Conservation (phyloP, 2,329 filamentous ascomycete genomes). For the Exophiala mesophila region DNA sequence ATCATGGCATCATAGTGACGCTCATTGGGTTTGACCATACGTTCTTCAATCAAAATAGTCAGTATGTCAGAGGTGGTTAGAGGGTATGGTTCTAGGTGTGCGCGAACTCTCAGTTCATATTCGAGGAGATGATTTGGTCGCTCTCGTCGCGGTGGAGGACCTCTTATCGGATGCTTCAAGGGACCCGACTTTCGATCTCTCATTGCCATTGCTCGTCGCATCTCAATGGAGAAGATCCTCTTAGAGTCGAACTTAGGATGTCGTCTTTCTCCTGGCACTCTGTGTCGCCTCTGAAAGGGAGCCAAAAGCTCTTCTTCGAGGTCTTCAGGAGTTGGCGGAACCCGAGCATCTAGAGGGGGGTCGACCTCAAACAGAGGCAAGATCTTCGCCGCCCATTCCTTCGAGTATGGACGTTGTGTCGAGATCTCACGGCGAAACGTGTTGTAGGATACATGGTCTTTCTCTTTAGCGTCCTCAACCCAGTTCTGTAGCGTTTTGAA, state of each 20-base stretch:
- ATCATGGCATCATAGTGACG: conserved; percentile 68
- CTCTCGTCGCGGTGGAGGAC: not conserved
- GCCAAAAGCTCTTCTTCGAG: not conserved
- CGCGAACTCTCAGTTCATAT: conserved; percentile 17
- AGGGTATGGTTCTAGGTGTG: conserved; percentile 13
- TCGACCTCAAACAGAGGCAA: conserved; percentile 1
- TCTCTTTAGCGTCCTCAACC: too few species aligned
- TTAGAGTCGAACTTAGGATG: not conserved
- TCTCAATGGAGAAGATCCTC: not conserved
- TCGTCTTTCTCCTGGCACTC: not conserved
- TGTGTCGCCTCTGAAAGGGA: not conserved
- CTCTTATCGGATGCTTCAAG: not conserved
- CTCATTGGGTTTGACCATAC: conserved; percentile 33
- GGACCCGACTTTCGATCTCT: not conserved
- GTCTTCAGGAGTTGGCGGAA: not conserved
- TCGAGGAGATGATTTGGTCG: conserved; percentile 18
- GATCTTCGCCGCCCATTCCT: not conserved
- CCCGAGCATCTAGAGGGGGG: not conserved
- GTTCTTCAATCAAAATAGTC: conserved; percentile 36
- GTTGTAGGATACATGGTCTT: too few species aligned
- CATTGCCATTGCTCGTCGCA: not conserved
- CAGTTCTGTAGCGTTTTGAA: too few species aligned
- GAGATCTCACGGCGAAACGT: too few species aligned
- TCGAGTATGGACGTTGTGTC: not conserved
- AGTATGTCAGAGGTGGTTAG: conserved; percentile 27